Conservation (phyloP, 129 eudicot species). For the Smallanthus sonchifolius region DNA sequence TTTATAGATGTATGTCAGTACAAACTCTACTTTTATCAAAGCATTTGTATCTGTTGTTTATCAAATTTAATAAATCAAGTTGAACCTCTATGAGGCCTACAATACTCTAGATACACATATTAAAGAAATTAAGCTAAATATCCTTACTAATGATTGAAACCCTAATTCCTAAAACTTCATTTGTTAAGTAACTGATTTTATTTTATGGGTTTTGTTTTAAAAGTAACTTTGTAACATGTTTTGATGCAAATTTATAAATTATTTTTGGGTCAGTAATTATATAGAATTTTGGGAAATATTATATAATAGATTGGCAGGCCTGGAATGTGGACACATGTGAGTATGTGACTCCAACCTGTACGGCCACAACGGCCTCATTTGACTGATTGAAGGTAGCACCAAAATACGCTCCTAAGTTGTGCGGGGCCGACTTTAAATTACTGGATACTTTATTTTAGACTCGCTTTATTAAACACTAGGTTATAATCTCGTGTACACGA, state of each 20-base stretch:
- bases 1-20: too few relatives aligned
- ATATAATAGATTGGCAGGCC: neutral
- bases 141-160: too few relatives aligned
- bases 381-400: slow-evolving; percentile 13
- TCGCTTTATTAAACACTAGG: neutral
- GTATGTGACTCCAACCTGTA: neutral
- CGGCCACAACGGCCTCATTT: slow-evolving; percentile 19
- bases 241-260: too few relatives aligned
- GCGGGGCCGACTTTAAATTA: slow-evolving; percentile 14
- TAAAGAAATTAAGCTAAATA: too few relatives aligned
- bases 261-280: neutral
- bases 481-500: too few relatives aligned
- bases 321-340: neutral
- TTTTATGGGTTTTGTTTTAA: neutral
- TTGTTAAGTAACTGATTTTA: neutral
- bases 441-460: neutral
- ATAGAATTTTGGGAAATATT: neutral
- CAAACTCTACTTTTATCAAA: too few relatives aligned
- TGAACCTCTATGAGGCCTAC: too few relatives aligned
- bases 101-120: too few relatives aligned
- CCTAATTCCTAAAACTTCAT: too few relatives aligned
- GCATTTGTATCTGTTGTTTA: too few relatives aligned
- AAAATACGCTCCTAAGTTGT: slow-evolving; percentile 14
- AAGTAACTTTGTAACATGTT: neutral
- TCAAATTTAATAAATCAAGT: too few relatives aligned